Conservation (phyloP, 345 rosid species). For the Populus simonii region DNA sequence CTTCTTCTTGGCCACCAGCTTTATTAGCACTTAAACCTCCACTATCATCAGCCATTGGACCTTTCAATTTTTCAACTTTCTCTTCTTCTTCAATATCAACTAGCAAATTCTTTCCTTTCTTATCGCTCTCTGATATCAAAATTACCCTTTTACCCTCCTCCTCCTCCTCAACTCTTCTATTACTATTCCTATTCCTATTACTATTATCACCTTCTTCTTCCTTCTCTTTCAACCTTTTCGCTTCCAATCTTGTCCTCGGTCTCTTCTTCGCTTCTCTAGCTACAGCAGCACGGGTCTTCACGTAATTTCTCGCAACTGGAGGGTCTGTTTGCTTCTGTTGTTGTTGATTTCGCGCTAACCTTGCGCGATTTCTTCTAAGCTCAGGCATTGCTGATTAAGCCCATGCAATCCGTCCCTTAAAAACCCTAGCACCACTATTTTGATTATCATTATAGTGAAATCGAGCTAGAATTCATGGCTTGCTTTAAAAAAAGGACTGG, state of each 20-base stretch:
- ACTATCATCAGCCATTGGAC: constrained; percentile 25
- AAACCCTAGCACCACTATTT: not conserved
- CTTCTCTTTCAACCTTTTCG: constrained; percentile 34
- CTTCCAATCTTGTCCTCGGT: constrained; percentile 62
- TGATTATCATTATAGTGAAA: constrained; percentile 20
- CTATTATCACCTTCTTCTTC: constrained; percentile 35
- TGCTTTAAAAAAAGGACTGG: not conserved
- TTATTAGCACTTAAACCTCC: constrained; percentile 36
- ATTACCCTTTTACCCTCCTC: constrained; percentile 2
- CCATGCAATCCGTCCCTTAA: constrained; percentile 18
- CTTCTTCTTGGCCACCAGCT: constrained; percentile 27
- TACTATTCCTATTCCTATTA: not conserved
- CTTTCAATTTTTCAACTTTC: not conserved
- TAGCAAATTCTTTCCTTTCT: constrained; percentile 5
- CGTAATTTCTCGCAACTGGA: constrained; percentile 14
- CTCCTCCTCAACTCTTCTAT: not conserved
- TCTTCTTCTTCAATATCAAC: not conserved
- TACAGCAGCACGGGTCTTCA: constrained; percentile 39
- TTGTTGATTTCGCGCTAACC: constrained; percentile 39
- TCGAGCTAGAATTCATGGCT: not conserved
- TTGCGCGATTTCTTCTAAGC: constrained; percentile 53
- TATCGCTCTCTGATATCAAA: constrained; percentile 3
- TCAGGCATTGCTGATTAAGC: constrained; percentile 29
- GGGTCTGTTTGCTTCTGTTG: constrained; percentile 16
- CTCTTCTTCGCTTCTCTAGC: constrained; percentile 23